These are phyloP conservation scores for Erythrobasidium hasegawianum DNA, from an alignment of 1,284 basidiomycete genomes.

Conservation along the genomic window DNA sequence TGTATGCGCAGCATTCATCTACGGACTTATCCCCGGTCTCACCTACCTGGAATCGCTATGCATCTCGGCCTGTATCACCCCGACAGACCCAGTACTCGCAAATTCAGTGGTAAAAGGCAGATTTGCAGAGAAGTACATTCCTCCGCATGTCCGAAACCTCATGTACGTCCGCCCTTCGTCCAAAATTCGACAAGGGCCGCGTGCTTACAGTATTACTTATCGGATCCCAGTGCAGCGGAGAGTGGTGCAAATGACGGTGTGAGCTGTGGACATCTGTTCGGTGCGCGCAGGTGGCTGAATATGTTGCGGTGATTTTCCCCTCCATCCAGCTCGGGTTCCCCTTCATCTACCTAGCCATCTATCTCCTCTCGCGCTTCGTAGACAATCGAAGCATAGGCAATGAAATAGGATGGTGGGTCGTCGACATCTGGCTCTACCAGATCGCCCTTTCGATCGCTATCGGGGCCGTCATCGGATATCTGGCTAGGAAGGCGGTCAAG, in stretches of 20 bases:
- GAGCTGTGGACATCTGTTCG: too few species aligned
- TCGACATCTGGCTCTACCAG: constrained; percentile 50
- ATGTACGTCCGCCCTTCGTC: constrained; percentile 24
- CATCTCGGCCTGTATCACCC: constrained; percentile 51
- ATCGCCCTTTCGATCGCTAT: constrained; percentile 48
- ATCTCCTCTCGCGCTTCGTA: constrained; percentile 37
- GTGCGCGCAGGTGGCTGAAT: constrained; percentile 37
- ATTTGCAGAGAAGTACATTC: constrained; percentile 51
- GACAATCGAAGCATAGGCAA: constrained; percentile 43
- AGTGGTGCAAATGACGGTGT: constrained; percentile 51
- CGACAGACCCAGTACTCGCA: constrained; percentile 47
- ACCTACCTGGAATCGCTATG: constrained; percentile 48
- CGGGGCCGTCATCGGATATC: constrained; percentile 49
- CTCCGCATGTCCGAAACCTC: constrained; percentile 49
- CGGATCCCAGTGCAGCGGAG: constrained; percentile 47
- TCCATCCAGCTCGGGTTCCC: constrained; percentile 46
- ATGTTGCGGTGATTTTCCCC: not conserved
- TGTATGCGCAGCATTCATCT: constrained; percentile 48
- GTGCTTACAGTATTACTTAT: too few species aligned
- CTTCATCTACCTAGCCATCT: constrained; percentile 47
- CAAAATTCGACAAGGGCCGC: too few species aligned
- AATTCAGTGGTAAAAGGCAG: constrained; percentile 25
- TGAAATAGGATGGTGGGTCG: constrained; percentile 50
- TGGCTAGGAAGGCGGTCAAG: constrained; percentile 50
- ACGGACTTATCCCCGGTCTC: constrained; percentile 47